These are phyloP conservation scores for Thalassiosira exigua DNA, from an alignment of 352 stramenopile species.

Conservation along the genomic window DNA sequence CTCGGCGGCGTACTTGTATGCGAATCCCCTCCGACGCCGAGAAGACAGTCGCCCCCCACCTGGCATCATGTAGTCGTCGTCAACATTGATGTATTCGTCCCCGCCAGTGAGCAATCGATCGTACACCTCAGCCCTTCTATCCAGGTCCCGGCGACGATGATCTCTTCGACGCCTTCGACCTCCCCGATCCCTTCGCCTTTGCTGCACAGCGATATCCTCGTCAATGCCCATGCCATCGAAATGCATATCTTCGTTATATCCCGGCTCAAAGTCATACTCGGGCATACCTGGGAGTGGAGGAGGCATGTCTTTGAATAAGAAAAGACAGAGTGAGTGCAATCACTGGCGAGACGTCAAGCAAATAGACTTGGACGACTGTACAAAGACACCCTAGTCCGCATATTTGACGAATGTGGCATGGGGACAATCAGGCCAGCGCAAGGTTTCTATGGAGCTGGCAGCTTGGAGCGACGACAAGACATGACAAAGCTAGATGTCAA, in stretches of 20 bases:
- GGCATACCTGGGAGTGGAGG: conserved; percentile 9
- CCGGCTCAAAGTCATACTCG: conserved; percentile 20
- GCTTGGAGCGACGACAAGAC: too few relatives aligned
- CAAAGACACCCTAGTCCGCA: too few relatives aligned
- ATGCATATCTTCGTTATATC: conserved; percentile 11
- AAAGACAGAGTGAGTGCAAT: neutral
- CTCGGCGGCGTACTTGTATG: conserved; percentile 66
- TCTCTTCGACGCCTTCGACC: conserved; percentile 25
- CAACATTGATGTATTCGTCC: conserved; percentile 45
- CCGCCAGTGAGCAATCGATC: conserved; percentile 43
- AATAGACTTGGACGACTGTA: too few relatives aligned
- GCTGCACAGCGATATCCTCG: neutral
- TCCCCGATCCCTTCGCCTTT: conserved; percentile 7
- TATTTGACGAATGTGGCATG: too few relatives aligned
- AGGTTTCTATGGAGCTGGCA: too few relatives aligned
- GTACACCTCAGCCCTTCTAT: conserved; percentile 40
- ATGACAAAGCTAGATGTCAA: too few relatives aligned
- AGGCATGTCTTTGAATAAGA: conserved; percentile 11
- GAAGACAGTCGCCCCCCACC: neutral
- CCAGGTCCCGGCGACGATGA: conserved; percentile 27
- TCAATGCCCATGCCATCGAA: too few relatives aligned
- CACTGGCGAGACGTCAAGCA: too few relatives aligned
- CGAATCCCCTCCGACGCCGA: conserved; percentile 59
- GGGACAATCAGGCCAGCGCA: too few relatives aligned
- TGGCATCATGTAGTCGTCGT: conserved; percentile 4